Conservation (phyloP, 2,329 filamentous ascomycete species). For the Erysiphe pulchra region DNA sequence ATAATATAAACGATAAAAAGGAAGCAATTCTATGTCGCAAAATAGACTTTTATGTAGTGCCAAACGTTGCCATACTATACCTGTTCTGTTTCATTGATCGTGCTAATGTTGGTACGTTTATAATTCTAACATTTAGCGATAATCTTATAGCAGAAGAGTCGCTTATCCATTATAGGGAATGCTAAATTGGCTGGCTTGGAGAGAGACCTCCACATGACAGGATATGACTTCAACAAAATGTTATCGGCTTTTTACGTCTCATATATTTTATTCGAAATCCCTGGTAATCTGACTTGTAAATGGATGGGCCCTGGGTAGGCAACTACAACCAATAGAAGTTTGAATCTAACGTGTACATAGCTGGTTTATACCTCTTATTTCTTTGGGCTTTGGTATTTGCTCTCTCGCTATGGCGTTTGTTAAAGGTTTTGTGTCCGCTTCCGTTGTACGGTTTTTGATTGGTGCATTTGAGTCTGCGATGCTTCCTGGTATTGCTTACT, state of each 20-base stretch:
- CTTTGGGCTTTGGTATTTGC: conserved; percentile 30
- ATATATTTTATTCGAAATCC: conserved; percentile 47
- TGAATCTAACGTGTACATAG: conserved; percentile 41
- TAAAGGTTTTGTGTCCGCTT: neutral
- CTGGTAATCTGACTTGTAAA: conserved; percentile 49
- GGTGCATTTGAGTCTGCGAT: conserved; percentile 53
- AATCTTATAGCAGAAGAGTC: too few relatives aligned
- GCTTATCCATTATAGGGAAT: conserved; percentile 18
- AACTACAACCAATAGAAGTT: conserved; percentile 13
- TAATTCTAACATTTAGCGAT: too few relatives aligned
- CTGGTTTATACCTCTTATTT: conserved; percentile 66
- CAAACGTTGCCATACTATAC: conserved; percentile 48
- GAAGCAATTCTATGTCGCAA: conserved; percentile 40
- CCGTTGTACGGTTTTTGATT: conserved; percentile 40
- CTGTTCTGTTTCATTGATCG: conserved; percentile 43
- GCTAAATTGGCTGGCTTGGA: conserved; percentile 40
- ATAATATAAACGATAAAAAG: too few relatives aligned
- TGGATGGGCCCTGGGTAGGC: conserved; percentile 31
- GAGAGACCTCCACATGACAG: conserved; percentile 32
- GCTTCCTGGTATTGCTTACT: conserved; percentile 49
- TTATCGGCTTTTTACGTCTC: conserved; percentile 65
- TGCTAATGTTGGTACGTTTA: conserved; percentile 38
- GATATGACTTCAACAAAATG: conserved; percentile 43
- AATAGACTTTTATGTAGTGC: conserved; percentile 46
- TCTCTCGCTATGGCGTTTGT: neutral